Percentiles rank a stretch among this genome's conserved stretches.
These are phyloP conservation scores for Xerocomus potaroensis DNA, from an alignment of 768 basidiomycete species.

Conservation along the genomic window DNA sequence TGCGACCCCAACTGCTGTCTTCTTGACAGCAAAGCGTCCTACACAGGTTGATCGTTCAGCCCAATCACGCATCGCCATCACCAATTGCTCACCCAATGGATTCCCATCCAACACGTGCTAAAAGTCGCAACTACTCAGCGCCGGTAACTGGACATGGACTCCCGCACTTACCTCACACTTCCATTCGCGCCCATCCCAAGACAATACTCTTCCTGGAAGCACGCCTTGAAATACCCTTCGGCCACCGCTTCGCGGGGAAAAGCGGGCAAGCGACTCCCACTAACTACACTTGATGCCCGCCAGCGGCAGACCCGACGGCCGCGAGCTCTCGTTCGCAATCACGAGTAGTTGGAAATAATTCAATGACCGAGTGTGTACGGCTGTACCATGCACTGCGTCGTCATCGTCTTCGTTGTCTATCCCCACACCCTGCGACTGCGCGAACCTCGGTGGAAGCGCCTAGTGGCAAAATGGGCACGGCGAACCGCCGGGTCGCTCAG, in stretches of 20 bases:
- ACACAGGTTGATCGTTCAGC: too few species aligned
- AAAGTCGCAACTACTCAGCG: constrained; percentile 10
- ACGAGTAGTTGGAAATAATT: constrained; percentile 82
- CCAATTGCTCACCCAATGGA: constrained; percentile 52
- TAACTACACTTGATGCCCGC: constrained; percentile 8
- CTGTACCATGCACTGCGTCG: constrained; percentile 31
- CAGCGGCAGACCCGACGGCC: constrained; percentile 48
- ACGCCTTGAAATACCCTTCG: constrained; percentile 88
- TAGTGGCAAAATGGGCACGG: constrained; percentile 76
- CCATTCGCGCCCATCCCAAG: constrained; percentile 97
- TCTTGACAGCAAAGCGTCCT: constrained; percentile 94
- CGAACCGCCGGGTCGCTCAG: constrained; percentile 24
- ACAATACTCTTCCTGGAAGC: constrained; percentile 85
- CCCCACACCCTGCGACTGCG: constrained; percentile 17
- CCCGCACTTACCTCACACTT: constrained; percentile 61
- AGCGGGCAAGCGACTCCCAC: constrained; percentile 20
- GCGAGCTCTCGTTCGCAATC: constrained; percentile 60
- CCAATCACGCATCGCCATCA: too few species aligned
- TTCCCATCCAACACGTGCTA: constrained; percentile 89
- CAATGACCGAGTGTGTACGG: constrained; percentile 51
- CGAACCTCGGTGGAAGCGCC: constrained; percentile 46
- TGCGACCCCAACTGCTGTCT: constrained; percentile 94
- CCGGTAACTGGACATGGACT: too few species aligned
- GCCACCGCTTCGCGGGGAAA: constrained; percentile 77
- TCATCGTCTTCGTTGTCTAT: constrained; percentile 18